A percentile compares a stretch with the other conserved stretches of the same genome.
phyloP scores from a whole-genome alignment of 306 rosid genomes.

The Senna tora region DNA sequence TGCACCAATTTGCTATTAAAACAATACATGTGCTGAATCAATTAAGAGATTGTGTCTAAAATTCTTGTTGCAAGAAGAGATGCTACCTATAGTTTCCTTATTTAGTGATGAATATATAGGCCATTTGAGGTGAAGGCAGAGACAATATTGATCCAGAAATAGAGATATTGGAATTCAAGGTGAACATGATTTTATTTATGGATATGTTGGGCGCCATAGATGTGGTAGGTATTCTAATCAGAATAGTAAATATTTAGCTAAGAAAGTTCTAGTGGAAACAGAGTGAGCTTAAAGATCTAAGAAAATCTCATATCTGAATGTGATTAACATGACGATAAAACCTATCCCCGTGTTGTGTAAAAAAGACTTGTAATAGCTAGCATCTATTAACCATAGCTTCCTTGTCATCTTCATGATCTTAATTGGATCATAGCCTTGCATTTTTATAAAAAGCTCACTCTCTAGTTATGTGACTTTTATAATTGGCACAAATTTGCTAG shows the following conservation, averaged over 20 bases:
- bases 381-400: background rate
- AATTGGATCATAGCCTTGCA: background rate
- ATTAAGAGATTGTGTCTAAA: background rate
- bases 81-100: background rate
- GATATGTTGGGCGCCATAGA: background rate
- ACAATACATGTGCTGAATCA: background rate
- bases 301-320: no score
- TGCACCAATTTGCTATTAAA: background rate
- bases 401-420: background rate
- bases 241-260: background rate
- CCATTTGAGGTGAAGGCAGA: background rate
- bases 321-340: background rate
- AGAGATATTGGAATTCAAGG: background rate
- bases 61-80: background rate
- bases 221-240: background rate
- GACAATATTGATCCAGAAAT: conserved; percentile 1
- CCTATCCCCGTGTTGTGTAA: background rate
- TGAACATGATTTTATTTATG: background rate
- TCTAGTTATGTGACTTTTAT: no score
- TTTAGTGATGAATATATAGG: no score
- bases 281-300: no score
- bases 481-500: no score
- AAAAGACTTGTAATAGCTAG: background rate
- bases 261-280: background rate
- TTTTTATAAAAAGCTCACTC: no score